phyloP scores from a whole-genome alignment of 2,329 filamentous ascomycete genomes.

The Coniella vitis region DNA sequence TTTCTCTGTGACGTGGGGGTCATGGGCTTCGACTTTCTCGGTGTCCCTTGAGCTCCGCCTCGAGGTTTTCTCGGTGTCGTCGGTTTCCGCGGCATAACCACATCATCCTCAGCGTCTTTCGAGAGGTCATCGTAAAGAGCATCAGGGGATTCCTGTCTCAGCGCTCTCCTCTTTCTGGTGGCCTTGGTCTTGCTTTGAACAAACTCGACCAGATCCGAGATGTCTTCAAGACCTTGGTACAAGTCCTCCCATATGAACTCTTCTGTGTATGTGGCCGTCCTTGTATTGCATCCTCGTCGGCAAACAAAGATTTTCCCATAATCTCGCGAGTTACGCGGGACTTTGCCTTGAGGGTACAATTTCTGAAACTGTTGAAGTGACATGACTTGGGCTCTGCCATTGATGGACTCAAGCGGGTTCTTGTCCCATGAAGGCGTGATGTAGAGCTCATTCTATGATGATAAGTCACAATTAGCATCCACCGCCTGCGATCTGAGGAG shows the following conservation, averaged over 20 bases:
- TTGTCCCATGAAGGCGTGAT: constrained; percentile 81
- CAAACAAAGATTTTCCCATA: constrained; percentile 86
- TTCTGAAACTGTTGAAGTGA: constrained; percentile 63
- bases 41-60: constrained; percentile 36
- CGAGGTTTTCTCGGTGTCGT: constrained; percentile 26
- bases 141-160: constrained; percentile 24
- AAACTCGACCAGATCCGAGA: constrained; percentile 58
- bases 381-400: constrained; percentile 76
- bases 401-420: constrained; percentile 83
- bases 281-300: constrained; percentile 78
- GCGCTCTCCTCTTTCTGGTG: constrained; percentile 44
- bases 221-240: constrained; percentile 57
- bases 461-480: not conserved
- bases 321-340: constrained; percentile 66
- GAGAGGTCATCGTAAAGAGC: constrained; percentile 25
- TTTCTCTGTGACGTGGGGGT: constrained; percentile 37
- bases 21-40: constrained; percentile 43
- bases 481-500: not conserved
- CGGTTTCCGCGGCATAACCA: constrained; percentile 22
- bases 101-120: constrained; percentile 28
- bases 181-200: constrained; percentile 68
- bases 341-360: constrained; percentile 66
- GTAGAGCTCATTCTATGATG: constrained; percentile 74
- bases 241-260: constrained; percentile 90
- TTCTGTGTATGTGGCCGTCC: constrained; percentile 84